Conservation (phyloP, 768 basidiomycete species). For the Favolaschia claudopus region DNA sequence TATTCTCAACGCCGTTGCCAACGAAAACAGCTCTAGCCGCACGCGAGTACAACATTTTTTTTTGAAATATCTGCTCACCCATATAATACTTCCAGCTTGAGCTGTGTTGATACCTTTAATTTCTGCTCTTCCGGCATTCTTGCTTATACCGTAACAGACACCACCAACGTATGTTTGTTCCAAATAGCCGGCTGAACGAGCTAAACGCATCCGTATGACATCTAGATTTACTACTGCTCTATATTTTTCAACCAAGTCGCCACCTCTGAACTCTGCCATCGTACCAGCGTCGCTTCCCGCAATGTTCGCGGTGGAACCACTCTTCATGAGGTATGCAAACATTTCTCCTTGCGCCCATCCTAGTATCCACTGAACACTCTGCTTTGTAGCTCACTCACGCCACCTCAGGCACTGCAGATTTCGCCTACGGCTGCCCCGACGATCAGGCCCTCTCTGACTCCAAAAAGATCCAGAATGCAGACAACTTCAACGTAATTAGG, state of each 20-base stretch:
- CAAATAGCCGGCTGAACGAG: no score
- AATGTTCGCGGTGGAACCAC: slow-evolving; percentile 56
- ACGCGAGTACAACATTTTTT: no score
- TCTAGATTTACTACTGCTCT: slow-evolving; percentile 57
- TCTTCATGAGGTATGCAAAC: slow-evolving; percentile 52
- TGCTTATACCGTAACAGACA: slow-evolving; percentile 52
- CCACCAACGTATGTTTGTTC: slow-evolving; percentile 57
- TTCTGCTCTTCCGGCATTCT: slow-evolving; percentile 49
- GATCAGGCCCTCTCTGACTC: slow-evolving; percentile 48
- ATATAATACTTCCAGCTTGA: slow-evolving; percentile 44
- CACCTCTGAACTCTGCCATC: slow-evolving; percentile 46
- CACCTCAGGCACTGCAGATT: slow-evolving; percentile 47
- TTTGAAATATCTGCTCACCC: no score
- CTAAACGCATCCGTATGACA: no score
- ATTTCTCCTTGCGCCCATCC: no score
- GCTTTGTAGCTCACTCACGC: slow-evolving; percentile 57
- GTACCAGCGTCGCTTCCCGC: slow-evolving; percentile 51
- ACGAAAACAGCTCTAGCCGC: slow-evolving; percentile 47
- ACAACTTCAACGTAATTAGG: slow-evolving; percentile 58
- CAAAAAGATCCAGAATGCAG: slow-evolving; percentile 46
- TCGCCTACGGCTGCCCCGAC: slow-evolving; percentile 48
- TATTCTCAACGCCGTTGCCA: slow-evolving; percentile 48
- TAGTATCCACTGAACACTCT: no score
- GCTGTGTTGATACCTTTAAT: slow-evolving; percentile 48
- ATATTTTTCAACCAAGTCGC: slow-evolving; percentile 57